Base-by-base conservation (phyloP, 768 basidiomycete genomes). In the Termitomyces sp. region DNA sequence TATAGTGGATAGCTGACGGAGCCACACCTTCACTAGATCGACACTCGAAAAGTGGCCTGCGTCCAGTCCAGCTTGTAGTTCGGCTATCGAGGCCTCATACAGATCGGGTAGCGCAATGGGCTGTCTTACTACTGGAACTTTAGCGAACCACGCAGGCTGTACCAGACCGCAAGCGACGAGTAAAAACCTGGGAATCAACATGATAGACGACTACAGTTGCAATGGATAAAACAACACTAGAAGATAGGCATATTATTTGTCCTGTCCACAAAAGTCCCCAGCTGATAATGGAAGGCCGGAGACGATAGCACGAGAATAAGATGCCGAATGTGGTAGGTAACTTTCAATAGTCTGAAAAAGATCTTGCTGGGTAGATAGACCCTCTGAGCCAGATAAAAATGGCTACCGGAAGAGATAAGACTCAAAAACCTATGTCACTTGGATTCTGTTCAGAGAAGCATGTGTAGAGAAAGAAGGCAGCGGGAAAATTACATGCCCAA, bases 81-180 rank as follows among this genome's bases (percentile, higher is more conserved):
- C 81, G 1, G 71, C 62, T 24, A 87, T 76, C 0, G 82, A 79
- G 0, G 82, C 82, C 63, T 87, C 83, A 62, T 86, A 85, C 10
- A 87, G 71, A 65, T 87, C 85, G 2, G 84, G 84, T n/a, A 76
- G 69, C 14, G 43, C 11, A 20, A 14, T 20, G 14, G 38, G 3
- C n/a, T 20, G 11, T 20, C 14, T 41, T 20, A 28, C 11, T 38
- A 30, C 26, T 0, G 52, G 38, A 3, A 41, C 18, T 16, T 10
- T 20, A 14, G 11, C 11, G 11, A 28, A 41, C 26, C 38, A 41
- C 26, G 28, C 40, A 41, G 36, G 52, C 14, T 13, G 26, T 14
- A 52, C 14, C 14, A 52, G 26, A 11, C 18, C n/a, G 7, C 52
- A 41, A 2, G 3, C 18, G 3, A 52, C 14, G 26, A 41, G n/a